A percentile compares a stretch with the other conserved stretches of the same genome.
These are phyloP conservation scores for Ananas comosus DNA, from an alignment of 176 grass and related monocot species.

Conservation along the genomic window DNA sequence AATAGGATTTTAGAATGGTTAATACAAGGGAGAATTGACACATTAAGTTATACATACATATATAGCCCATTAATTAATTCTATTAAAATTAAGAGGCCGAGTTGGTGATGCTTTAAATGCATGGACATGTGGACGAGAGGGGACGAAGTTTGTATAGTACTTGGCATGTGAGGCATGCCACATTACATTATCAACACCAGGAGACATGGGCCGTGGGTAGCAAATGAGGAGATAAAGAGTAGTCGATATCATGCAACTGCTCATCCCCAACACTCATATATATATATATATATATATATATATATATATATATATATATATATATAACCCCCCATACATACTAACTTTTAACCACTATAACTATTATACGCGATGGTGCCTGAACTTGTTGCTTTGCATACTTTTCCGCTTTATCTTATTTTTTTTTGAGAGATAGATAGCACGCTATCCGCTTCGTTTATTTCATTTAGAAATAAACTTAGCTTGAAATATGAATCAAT, in stretches of 20 bases:
- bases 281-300: not conserved
- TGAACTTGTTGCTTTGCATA: too few relatives aligned
- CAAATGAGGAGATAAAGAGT: slow-evolving; percentile 26
- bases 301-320: not conserved
- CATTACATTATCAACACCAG: slow-evolving; percentile 21
- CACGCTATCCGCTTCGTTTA: too few relatives aligned
- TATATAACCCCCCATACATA: not conserved
- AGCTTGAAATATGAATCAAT: too few relatives aligned
- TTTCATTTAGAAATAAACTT: too few relatives aligned
- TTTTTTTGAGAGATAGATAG: too few relatives aligned
- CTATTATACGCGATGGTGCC: too few relatives aligned
- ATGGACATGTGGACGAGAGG: not conserved
- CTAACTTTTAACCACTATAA: too few relatives aligned
- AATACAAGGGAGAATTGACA: too few relatives aligned
- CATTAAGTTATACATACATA: too few relatives aligned
- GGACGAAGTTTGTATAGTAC: not conserved
- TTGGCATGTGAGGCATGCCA: slow-evolving; percentile 24
- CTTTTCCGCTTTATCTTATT: too few relatives aligned
- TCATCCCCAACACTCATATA: slow-evolving; percentile 15
- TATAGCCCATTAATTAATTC: too few relatives aligned
- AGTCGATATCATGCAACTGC: slow-evolving; percentile 17
- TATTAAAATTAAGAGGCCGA: not conserved
- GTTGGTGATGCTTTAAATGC: not conserved
- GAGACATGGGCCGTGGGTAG: slow-evolving; percentile 33
- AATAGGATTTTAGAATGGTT: too few relatives aligned